These are phyloP conservation scores for Penicillium dipodomyicola DNA, from an alignment of 495 filamentous ascomycete species.

Conservation along the genomic window DNA sequence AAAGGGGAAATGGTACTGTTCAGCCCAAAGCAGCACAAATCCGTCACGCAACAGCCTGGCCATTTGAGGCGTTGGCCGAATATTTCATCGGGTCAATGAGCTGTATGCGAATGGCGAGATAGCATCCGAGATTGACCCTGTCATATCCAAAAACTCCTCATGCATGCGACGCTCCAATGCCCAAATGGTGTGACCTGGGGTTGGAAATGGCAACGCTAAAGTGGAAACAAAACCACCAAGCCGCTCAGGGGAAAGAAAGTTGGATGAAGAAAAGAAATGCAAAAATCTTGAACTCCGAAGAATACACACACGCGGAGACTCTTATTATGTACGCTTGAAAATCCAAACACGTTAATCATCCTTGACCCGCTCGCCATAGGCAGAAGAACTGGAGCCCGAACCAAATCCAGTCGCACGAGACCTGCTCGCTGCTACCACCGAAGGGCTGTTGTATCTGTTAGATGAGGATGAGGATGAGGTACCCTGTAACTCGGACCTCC, in stretches of 20 bases:
- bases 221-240: constrained; percentile 19
- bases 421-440: constrained; percentile 41
- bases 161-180: constrained; percentile 9
- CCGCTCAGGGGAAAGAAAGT: constrained; percentile 16
- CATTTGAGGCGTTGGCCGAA: not conserved
- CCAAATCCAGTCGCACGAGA: constrained; percentile 34
- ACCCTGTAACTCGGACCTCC: constrained; percentile 23
- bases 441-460: constrained; percentile 27
- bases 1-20: not conserved
- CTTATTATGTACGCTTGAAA: constrained; percentile 33
- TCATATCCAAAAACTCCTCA: not conserved
- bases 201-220: constrained; percentile 1
- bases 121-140: not conserved
- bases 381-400: constrained; percentile 11
- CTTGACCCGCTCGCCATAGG: constrained; percentile 28
- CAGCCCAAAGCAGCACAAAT: not conserved
- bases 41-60: not conserved
- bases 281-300: constrained; percentile 14
- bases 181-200: not conserved
- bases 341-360: constrained; percentile 30
- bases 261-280: constrained; percentile 16
- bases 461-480: constrained; percentile 26
- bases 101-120: not conserved
- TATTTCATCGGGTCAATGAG: not conserved
- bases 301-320: constrained; percentile 18